A percentile compares a stretch with the other conserved stretches of the same genome.
Evolutionary conservation across 768 basidiomycete genomes (phyloP).

Genomic region (Mycena galericulata): DNA sequence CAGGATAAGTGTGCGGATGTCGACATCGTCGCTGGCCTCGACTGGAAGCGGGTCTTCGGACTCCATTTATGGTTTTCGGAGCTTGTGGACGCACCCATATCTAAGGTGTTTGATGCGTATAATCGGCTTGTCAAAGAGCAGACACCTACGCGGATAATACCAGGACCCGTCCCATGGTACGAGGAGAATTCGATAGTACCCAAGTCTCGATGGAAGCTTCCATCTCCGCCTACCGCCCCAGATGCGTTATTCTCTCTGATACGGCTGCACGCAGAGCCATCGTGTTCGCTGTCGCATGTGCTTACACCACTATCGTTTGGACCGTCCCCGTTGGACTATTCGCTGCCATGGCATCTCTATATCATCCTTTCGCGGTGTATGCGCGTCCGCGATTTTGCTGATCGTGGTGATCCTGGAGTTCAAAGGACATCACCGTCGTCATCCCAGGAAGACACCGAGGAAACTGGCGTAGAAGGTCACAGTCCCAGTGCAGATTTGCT

Average conservation of each 20-base stretch:
- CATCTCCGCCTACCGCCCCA: slow-evolving; percentile 54
- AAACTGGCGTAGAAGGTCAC: slow-evolving; percentile 74
- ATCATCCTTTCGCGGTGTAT: slow-evolving; percentile 87
- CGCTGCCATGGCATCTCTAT: slow-evolving; percentile 94
- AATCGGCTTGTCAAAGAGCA: slow-evolving; percentile 54
- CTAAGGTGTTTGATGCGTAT: slow-evolving; percentile 76
- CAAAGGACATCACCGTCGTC: slow-evolving; percentile 38
- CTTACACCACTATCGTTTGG: slow-evolving; percentile 82
- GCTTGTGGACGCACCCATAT: slow-evolving; percentile 75
- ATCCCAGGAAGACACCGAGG: slow-evolving; percentile 56
- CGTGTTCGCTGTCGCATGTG: slow-evolving; percentile 74
- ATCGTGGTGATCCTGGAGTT: slow-evolving; percentile 68
- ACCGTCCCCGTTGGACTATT: slow-evolving; percentile 80
- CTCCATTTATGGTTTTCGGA: slow-evolving; percentile 91
- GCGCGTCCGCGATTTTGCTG: slow-evolving; percentile 88
- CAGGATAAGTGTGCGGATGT: slow-evolving; percentile 66
- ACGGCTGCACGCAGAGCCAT: slow-evolving; percentile 79
- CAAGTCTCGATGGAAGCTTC: slow-evolving; percentile 54
- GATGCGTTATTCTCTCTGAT: slow-evolving; percentile 90
- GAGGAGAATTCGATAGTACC: slow-evolving; percentile 44
- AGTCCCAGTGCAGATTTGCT: slow-evolving; percentile 87
- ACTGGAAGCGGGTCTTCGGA: slow-evolving; percentile 96
- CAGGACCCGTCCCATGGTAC: slow-evolving; percentile 73
- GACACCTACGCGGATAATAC: slow-evolving; percentile 51
- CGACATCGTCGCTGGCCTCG: slow-evolving; percentile 76